Evolutionary conservation across 2,329 filamentous ascomycete genomes (phyloP).

Genomic region (Fusarium pseudonygamai): DNA sequence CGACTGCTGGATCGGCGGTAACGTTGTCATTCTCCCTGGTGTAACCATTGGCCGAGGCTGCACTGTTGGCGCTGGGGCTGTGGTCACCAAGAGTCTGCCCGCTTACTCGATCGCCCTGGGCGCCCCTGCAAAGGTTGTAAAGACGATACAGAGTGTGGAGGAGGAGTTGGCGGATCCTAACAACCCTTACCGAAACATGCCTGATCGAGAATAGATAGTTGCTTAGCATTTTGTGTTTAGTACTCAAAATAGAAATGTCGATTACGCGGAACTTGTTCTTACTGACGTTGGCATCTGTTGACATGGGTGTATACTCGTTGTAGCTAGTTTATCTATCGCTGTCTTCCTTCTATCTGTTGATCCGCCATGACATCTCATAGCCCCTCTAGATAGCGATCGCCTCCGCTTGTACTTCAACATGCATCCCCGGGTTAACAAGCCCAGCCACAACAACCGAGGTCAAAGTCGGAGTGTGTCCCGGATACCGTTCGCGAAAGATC

Average conservation of each 20-base stretch:
- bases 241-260: neutral
- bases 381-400: neutral
- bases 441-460: neutral
- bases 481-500: neutral
- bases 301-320: neutral
- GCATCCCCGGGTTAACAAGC: neutral
- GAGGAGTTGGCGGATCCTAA: constrained; percentile 41
- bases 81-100: constrained; percentile 61
- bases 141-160: constrained; percentile 54
- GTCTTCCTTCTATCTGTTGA: neutral
- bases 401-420: neutral
- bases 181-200: constrained; percentile 42
- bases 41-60: constrained; percentile 63
- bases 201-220: constrained; percentile 32
- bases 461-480: neutral
- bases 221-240: neutral
- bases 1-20: constrained; percentile 66
- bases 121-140: constrained; percentile 59
- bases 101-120: constrained; percentile 60
- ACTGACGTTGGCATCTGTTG: accelerated
- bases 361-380: too few relatives aligned
- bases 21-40: constrained; percentile 60
- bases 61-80: constrained; percentile 59
- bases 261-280: neutral
- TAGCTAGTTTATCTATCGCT: neutral